phyloP scores from a whole-genome alignment of 768 basidiomycete genomes.

The Podaxis sp. region DNA sequence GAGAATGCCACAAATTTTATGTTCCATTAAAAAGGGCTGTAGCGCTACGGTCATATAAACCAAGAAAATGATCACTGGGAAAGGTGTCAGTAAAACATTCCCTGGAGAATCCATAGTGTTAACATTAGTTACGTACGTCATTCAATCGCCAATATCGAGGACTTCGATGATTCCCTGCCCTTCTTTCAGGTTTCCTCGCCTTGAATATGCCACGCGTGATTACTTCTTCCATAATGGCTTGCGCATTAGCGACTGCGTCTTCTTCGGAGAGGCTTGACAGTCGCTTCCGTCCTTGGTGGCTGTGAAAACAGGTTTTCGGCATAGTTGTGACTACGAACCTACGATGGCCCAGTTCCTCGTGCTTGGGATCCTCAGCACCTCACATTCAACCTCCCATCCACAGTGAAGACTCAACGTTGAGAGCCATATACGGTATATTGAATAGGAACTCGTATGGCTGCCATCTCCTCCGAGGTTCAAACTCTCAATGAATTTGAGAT shows the following conservation, averaged over 20 bases:
- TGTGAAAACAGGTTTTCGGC: conserved; percentile 1
- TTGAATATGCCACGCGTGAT: conserved; percentile 69
- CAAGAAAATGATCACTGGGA: too few species aligned
- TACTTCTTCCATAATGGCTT: conserved; percentile 55
- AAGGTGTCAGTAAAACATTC: too few species aligned
- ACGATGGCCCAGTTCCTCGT: conserved; percentile 92
- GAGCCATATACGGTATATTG: conserved; percentile 85
- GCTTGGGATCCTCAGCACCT: conserved; percentile 86
- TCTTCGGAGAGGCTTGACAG: conserved; percentile 9
- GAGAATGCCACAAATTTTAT: too few species aligned
- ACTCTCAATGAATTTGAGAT: conserved; percentile 27
- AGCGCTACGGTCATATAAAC: too few species aligned
- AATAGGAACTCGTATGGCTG: conserved; percentile 67
- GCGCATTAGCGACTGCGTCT: conserved; percentile 43
- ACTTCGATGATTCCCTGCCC: conserved; percentile 38
- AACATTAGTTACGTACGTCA: background rate
- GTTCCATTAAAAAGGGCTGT: too few species aligned
- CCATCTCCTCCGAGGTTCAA: conserved; percentile 67
- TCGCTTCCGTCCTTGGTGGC: conserved; percentile 26
- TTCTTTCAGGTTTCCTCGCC: conserved; percentile 71
- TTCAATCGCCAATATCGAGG: background rate
- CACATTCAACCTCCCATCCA: conserved; percentile 88
- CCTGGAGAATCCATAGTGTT: too few species aligned
- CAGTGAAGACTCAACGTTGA: conserved; percentile 67
- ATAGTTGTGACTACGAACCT: conserved; percentile 47